phyloP scores from a whole-genome alignment of 106 monocot genomes.

The Chionographis japonica region DNA sequence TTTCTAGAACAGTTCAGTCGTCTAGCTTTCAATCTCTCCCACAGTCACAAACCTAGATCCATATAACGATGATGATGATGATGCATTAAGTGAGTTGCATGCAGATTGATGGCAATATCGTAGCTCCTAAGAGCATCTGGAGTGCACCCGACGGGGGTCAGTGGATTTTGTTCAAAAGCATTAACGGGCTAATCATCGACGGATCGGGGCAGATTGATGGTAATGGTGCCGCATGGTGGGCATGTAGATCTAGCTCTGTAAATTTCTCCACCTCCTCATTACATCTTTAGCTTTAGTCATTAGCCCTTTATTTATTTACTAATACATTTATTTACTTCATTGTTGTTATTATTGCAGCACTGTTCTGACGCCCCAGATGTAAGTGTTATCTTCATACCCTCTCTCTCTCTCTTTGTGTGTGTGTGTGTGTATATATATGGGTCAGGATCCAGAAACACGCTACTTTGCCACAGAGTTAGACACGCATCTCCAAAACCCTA shows the following conservation, averaged over 20 bases:
- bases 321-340: no score
- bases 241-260: not conserved
- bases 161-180: not conserved
- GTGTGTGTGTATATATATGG: no score
- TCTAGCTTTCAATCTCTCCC: not conserved
- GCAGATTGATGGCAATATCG: not conserved
- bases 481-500: no score
- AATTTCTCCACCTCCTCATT: not conserved
- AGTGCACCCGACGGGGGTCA: not conserved
- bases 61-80: not conserved
- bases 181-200: not conserved
- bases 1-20: not conserved
- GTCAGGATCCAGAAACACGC: no score
- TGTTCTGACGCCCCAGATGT: no score
- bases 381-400: no score
- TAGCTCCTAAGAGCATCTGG: not conserved
- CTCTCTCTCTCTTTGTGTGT: no score
- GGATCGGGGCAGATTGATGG: not conserved
- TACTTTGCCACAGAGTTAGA: no score
- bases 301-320: not conserved
- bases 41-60: not conserved
- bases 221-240: not conserved
- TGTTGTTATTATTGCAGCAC: no score
- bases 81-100: no score
- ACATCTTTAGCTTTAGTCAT: not conserved